These are phyloP conservation scores for Penicillium glabrum DNA, from an alignment of 2,329 filamentous ascomycete genomes.

Conservation along the genomic window DNA sequence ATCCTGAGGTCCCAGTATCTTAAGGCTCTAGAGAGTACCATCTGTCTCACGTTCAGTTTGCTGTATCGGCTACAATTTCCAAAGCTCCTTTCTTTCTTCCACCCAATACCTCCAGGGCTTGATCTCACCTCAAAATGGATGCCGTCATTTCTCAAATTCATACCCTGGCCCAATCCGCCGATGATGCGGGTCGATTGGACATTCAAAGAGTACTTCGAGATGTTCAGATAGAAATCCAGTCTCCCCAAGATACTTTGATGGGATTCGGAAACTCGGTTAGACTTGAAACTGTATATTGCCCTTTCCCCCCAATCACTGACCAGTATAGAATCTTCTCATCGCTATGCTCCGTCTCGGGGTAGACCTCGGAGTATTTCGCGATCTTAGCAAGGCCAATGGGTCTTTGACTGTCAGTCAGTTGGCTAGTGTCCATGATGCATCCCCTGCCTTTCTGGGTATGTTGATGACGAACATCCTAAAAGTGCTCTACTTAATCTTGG, in stretches of 20 bases:
- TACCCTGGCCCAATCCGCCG: constrained; percentile 14
- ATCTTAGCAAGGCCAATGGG: constrained; percentile 3
- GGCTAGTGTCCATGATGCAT: constrained; percentile 3
- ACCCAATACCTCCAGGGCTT: too few species aligned
- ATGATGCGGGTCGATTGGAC: constrained; percentile 17
- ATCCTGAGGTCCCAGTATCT: not conserved
- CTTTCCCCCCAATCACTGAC: not conserved
- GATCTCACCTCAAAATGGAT: constrained; percentile 11
- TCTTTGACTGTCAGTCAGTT: constrained; percentile 10
- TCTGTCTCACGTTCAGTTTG: not conserved
- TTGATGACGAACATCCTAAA: not conserved
- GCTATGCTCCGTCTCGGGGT: constrained; percentile 15
- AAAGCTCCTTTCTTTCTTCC: not conserved
- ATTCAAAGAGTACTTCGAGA: constrained; percentile 18
- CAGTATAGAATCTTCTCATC: constrained; percentile 11
- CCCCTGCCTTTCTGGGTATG: constrained; percentile 11
- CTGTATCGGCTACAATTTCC: not conserved
- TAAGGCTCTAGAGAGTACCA: not conserved
- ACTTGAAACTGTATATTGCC: not conserved
- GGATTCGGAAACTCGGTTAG: constrained; percentile 18
- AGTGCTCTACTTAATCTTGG: not conserved
- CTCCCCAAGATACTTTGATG: constrained; percentile 15
- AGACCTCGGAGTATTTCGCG: constrained; percentile 17
- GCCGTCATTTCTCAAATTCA: constrained; percentile 19
- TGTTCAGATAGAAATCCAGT: constrained; percentile 16